Conservation (phyloP, 768 basidiomycete species). For the Auriscalpium vulgare region DNA sequence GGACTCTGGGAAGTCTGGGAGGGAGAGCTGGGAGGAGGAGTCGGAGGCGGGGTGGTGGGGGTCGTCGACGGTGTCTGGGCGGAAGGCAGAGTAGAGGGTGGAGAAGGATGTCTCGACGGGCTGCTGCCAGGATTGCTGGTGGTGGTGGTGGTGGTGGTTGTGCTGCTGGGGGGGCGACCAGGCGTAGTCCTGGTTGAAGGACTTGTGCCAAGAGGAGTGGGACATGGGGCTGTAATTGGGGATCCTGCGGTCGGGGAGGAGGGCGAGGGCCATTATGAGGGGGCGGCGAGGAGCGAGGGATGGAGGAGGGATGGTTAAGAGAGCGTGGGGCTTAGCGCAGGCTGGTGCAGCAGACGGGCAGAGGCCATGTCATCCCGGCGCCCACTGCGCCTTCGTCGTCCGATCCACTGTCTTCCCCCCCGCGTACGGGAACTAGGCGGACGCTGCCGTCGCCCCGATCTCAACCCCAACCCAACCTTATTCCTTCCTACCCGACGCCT, state of each 20-base stretch:
- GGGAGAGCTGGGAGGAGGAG: conserved; percentile 4
- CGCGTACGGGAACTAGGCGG: no score
- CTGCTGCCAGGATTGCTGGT: conserved; percentile 13
- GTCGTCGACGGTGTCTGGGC: background rate
- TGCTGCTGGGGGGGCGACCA: conserved; percentile 13
- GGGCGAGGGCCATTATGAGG: conserved; percentile 13
- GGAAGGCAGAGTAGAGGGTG: conserved; percentile 11
- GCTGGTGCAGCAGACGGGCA: no score
- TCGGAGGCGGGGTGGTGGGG: conserved; percentile 4
- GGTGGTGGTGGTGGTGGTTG: conserved; percentile 4
- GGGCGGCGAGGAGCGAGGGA: background rate
- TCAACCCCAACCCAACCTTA: no score
- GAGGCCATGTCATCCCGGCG: no score
- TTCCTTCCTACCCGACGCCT: no score
- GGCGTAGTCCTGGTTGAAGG: conserved; percentile 7
- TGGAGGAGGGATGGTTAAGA: no score
- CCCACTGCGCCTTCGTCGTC: no score
- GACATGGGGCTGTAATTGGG: conserved; percentile 11
- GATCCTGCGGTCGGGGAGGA: conserved; percentile 10
- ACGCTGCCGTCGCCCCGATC: no score
- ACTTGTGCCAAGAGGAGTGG: conserved; percentile 3
- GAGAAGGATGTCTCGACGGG: conserved; percentile 14
- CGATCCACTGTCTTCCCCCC: no score
- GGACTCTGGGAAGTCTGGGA: conserved; percentile 5
- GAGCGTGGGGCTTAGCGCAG: no score